These are phyloP conservation scores for Neofusicoccum parvum DNA, from an alignment of 2,329 filamentous ascomycete genomes.

Conservation along the genomic window DNA sequence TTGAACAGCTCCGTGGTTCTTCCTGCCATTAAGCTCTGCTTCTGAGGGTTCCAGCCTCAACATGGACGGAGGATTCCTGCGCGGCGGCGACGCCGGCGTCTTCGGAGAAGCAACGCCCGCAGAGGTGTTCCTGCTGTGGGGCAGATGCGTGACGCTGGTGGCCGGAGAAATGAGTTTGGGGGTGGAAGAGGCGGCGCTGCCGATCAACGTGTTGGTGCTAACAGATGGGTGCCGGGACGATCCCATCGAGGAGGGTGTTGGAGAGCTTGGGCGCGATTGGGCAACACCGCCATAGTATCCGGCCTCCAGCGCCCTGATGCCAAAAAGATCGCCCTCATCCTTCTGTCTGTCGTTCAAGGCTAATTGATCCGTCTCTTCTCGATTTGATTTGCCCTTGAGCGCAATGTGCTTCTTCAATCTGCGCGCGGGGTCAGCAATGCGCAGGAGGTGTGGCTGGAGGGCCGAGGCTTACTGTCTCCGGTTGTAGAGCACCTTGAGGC, in stretches of 20 bases:
- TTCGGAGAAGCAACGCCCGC: constrained; percentile 26
- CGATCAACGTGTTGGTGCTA: constrained; percentile 39
- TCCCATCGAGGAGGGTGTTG: constrained; percentile 32
- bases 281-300: constrained; percentile 44
- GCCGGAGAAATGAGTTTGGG: constrained; percentile 34
- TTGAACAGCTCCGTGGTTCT: constrained; percentile 38
- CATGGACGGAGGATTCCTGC: constrained; percentile 21
- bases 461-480: constrained; percentile 34
- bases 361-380: constrained; percentile 36
- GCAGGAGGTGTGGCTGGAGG: not conserved
- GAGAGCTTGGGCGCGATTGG: constrained; percentile 42
- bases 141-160: constrained; percentile 38
- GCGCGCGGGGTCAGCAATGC: not conserved
- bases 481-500: constrained; percentile 38
- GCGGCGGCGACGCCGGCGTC: constrained; percentile 26
- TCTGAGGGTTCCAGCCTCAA: constrained; percentile 38
- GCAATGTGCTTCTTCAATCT: constrained; percentile 35
- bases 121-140: constrained; percentile 25
- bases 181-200: constrained; percentile 35
- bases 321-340: constrained; percentile 44
- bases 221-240: constrained; percentile 30
- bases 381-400: constrained; percentile 30
- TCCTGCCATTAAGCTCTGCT: constrained; percentile 39
- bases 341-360: constrained; percentile 39
- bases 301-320: constrained; percentile 44